Evolutionary conservation across 371 early-diverging fungal genomes (phyloP), one percentile per base, ranked within the genome.

Genomic region (Lichtheimia corymbifera): DNA sequence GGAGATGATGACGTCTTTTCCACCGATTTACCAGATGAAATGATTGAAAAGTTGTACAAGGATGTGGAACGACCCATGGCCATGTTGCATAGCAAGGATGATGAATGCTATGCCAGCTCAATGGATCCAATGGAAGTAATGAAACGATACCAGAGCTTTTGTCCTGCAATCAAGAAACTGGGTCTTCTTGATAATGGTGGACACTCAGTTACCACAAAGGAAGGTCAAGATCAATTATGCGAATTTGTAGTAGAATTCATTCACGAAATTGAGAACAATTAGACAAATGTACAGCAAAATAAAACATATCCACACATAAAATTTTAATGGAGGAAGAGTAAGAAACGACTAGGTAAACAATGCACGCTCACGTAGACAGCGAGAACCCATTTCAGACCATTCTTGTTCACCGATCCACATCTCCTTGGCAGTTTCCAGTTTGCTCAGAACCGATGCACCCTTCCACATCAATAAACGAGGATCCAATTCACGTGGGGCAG

Each of bases 401-500:
- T 95, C 94, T 24, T 71, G 60, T 17, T 64, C 50, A 1, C 84
- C 83, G 42, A 95, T 83, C 93, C 93, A 94, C 82, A 93, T 72
- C 20, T 96, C 95, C 41, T 80, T 83, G 2, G 89, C 84, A 40
- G 81, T 78, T 24, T 95, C 96, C 20, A 95, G 74, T 58, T 91
- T 84, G 58, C 84, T 82, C 56, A 94, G 71, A 4, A 96, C 93
- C 4, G 91, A 84, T 0, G 84, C 96, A 2, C 96, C 96, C 66
- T 95, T 96, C 96, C 96, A 96, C 7, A 88, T 88, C 53, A 96
- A 64, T 44, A 91, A 68, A n/a, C 92, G 77, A 6, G 94, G 91
- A 57, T 96, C 96, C 52, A 96, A 71, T 54, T 96, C 94, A 24
- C 93, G 80, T 7, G 95, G 95, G 5, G 92, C 84, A 5, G 90